phyloP scores from a whole-genome alignment of 306 rosid species.

The Purshia tridentata region DNA sequence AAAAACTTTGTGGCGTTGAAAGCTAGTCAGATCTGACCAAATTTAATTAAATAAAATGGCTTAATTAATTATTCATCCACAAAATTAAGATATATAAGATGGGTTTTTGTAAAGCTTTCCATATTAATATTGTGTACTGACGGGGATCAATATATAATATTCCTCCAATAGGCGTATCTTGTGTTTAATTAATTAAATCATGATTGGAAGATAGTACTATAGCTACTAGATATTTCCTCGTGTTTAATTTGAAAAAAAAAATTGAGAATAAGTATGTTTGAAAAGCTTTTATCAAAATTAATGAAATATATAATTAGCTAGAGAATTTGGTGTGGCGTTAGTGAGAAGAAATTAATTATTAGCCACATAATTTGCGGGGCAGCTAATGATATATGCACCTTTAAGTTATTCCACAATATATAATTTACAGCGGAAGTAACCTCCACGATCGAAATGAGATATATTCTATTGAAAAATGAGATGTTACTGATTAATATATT shows the following conservation, averaged over 20 bases:
- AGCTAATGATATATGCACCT: not conserved
- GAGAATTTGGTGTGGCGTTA: not conserved
- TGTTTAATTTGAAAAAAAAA: too few relatives aligned
- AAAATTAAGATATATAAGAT: too few relatives aligned
- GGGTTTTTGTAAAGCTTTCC: not conserved
- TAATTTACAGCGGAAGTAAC: too few relatives aligned
- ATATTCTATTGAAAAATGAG: not conserved
- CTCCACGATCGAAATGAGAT: not conserved
- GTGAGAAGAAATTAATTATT: not conserved
- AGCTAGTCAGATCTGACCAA: slow-evolving; percentile 22
- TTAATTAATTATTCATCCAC: too few relatives aligned
- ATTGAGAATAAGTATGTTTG: too few relatives aligned
- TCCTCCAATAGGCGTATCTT: not conserved
- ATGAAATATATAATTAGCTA: not conserved
- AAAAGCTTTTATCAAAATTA: not conserved
- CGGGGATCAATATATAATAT: not conserved
- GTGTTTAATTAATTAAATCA: too few relatives aligned
- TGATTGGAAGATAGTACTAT: too few relatives aligned
- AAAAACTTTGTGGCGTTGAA: not conserved
- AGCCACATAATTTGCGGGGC: not conserved
- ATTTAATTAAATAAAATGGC: too few relatives aligned
- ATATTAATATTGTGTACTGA: too few relatives aligned
- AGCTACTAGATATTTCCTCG: too few relatives aligned
- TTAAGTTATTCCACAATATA: too few relatives aligned
- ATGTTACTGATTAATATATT: too few relatives aligned